These are phyloP conservation scores for Cryptococcus floricola DNA, from an alignment of 1,284 basidiomycete genomes.

Conservation along the genomic window DNA sequence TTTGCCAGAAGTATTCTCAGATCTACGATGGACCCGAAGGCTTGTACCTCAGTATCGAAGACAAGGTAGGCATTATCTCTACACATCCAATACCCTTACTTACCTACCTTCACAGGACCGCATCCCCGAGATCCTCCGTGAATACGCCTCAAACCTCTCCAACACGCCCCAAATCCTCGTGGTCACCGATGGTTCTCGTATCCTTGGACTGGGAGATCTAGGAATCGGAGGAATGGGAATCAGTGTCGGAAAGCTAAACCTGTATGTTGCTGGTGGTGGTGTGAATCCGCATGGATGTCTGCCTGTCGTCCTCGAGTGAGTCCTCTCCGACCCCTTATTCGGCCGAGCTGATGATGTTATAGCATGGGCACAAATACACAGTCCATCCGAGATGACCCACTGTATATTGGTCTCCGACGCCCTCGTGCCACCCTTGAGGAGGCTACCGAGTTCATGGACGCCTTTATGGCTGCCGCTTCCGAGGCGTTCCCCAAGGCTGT, in stretches of 20 bases:
- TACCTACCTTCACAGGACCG: constrained; percentile 20
- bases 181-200: constrained; percentile 88
- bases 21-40: constrained; percentile 75
- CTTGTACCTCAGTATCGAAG: constrained; percentile 72
- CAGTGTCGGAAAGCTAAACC: constrained; percentile 84
- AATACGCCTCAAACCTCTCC: constrained; percentile 54
- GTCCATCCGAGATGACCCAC: constrained; percentile 73
- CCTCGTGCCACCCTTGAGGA: constrained; percentile 63
- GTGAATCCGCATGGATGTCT: constrained; percentile 79
- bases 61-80: constrained; percentile 57
- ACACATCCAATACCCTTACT: not conserved
- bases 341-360: not conserved
- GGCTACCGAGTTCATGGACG: constrained; percentile 75
- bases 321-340: not conserved
- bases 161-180: constrained; percentile 75
- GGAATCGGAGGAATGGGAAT: constrained; percentile 72
- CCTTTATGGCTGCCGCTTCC: constrained; percentile 81
- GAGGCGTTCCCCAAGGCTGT: constrained; percentile 70
- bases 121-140: constrained; percentile 43
- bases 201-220: constrained; percentile 88
- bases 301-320: constrained; percentile 64
- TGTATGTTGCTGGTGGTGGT: constrained; percentile 80
- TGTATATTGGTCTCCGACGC: constrained; percentile 81
- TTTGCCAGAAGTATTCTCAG: constrained; percentile 76
- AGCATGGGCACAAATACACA: constrained; percentile 82